Evolutionary conservation across 768 basidiomycete genomes (phyloP), one percentile per base, ranked within the genome.

Genomic region (Leccinellum albellum): DNA sequence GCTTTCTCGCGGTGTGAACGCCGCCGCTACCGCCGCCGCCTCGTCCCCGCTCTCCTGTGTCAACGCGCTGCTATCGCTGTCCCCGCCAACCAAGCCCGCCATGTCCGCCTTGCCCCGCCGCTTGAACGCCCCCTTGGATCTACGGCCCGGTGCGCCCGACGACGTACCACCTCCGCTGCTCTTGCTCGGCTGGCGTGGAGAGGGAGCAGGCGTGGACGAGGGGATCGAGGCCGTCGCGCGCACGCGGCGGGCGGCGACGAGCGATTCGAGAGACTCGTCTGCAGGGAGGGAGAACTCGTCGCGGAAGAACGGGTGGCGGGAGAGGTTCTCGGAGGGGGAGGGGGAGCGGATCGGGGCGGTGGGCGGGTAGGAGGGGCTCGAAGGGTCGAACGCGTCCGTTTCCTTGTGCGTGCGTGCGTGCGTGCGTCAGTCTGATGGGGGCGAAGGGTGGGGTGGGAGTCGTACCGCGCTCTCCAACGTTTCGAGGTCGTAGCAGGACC

Each of bases 11-110:
- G 85, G 84, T 9, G 85, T 86, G 24, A 80, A 83, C 17, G 71
- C 75, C 9, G n/a, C 37, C 9, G n/a, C 37, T 1, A n/a, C 37
- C 9, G 37, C 37, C 10, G 37, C 37, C 6, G 72, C 74, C 66
- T 92, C 90, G 55, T 91, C 90, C 7, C 84, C 88, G 59, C 88
- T 91, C 70, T 91, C 89, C 67, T 88, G 85, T 4, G 89, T 92
- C 64, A 92, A 69, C 26, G 87, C 90, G 61, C 90, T 91, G 64
- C 88, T 89, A 61, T 91, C 90, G 66, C 90, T 91, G 65, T 92
- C 89, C 1, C 89, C 89, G 14, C 83, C 84, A 2, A 91, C 82
- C n/a, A 91, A 71, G 0, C 89, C 89, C 0, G 88, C 87, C 73
- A 87, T 75, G 55, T 85, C 82, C 7, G 82, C 77, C 62, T 70